Conservation (phyloP, 768 basidiomycete species). For the Psilocybe tampanensis region DNA sequence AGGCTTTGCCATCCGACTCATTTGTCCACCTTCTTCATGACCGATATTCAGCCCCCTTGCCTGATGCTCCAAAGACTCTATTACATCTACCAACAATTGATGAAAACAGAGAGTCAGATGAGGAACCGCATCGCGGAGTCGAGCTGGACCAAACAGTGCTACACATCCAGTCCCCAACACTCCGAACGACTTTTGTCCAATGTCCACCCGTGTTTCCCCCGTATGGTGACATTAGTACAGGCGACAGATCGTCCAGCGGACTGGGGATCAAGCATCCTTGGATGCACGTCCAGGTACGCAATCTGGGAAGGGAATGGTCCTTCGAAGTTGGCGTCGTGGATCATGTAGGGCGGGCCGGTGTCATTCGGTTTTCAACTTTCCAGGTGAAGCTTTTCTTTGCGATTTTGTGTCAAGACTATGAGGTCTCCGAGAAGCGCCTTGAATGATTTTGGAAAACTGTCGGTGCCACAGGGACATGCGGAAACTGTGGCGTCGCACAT, state of each 20-base stretch:
- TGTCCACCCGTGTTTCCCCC: constrained; percentile 43
- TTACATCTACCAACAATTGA: constrained; percentile 40
- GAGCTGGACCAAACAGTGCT: constrained; percentile 67
- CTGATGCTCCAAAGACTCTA: constrained; percentile 46
- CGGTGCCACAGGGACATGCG: neutral
- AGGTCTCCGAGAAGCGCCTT: neutral
- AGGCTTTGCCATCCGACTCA: constrained; percentile 58
- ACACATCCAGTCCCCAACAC: constrained; percentile 78
- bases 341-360: constrained; percentile 55
- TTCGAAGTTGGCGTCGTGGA: constrained; percentile 80
- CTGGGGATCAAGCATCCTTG: constrained; percentile 71
- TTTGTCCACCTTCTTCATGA: constrained; percentile 68
- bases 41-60: constrained; percentile 50
- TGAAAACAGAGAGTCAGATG: constrained; percentile 25
- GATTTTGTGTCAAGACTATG: neutral
- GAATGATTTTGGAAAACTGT: neutral
- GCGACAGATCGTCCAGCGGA: constrained; percentile 20
- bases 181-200: constrained; percentile 67
- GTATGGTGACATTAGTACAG: constrained; percentile 7
- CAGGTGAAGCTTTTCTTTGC: constrained; percentile 53
- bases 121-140: constrained; percentile 29
- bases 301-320: constrained; percentile 68
- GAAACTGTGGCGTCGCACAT: no score
- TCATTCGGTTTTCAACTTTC: constrained; percentile 75
- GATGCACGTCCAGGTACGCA: constrained; percentile 76